Conservation (phyloP, 768 basidiomycete genomes). For the Leucosporidium creatinivorum region DNA sequence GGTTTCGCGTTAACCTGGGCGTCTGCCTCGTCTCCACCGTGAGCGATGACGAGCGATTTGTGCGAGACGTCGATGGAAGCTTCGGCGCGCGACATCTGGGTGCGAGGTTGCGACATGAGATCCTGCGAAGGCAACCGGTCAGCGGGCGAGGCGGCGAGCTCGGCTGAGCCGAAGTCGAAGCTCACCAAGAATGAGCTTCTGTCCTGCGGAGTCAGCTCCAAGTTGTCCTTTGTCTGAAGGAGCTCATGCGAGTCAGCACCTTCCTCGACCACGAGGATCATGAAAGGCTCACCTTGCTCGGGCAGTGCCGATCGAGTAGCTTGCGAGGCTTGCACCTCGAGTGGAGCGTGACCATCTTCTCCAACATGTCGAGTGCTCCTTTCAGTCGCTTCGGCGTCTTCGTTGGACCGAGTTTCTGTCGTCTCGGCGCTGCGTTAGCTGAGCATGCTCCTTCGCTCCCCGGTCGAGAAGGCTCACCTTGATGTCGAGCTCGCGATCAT, state of each 20-base stretch:
- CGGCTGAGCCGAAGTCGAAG: background rate
- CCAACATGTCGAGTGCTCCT: slow-evolving; percentile 50
- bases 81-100: slow-evolving; percentile 48
- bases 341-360: slow-evolving; percentile 61
- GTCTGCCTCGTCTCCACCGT: slow-evolving; percentile 47
- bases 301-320: slow-evolving; percentile 61
- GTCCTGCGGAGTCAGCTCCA: background rate
- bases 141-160: background rate
- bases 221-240: background rate
- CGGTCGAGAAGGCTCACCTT: slow-evolving; percentile 46
- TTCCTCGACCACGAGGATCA: background rate
- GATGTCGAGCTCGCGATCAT: slow-evolving; percentile 63
- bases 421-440: background rate
- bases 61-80: slow-evolving; percentile 52
- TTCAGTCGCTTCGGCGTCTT: slow-evolving; percentile 72
- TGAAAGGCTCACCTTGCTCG: slow-evolving; percentile 56
- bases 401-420: slow-evolving; percentile 44
- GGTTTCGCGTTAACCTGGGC: slow-evolving; percentile 54
- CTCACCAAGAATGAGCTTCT: background rate
- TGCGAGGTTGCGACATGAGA: slow-evolving; percentile 61
- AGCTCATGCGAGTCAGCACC: background rate
- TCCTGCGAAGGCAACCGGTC: slow-evolving; percentile 48
- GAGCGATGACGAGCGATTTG: slow-evolving; percentile 48
- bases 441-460: background rate
- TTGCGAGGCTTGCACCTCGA: slow-evolving; percentile 59